Evolutionary conservation across 352 stramenopile species (phyloP), one percentile per base, ranked within the genome.

Genomic region (Phytophthora foliorum): DNA sequence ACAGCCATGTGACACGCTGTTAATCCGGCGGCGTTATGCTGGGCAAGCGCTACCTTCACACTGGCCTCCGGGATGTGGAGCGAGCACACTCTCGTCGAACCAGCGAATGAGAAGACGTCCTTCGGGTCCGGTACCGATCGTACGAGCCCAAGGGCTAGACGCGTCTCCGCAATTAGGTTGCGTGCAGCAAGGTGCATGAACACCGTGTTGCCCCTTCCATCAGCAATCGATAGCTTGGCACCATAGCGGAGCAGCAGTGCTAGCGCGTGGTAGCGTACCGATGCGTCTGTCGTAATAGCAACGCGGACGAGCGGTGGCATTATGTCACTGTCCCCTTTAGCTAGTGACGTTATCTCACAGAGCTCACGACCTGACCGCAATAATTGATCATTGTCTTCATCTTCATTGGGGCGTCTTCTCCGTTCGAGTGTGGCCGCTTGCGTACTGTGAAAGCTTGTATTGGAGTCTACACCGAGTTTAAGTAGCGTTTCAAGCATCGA

Each of bases 1-100:
- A 94, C 74, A n/a, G 79, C 83, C 25, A 90, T 65, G 51, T 93
- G 87, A 27, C 91, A 61, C 1, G 73, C 77, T 0, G 82, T 89
- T 49, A 88, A 68, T 0, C 85, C 83, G 9, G 49, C 31, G 4
- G 61, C 24, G 56, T 92, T 93, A 1, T 60, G 65, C 32, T 83
- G 69, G 0, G 38, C 54, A 13, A 94, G 52, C 6, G 82, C 80
- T 7, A 41, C 16, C 38, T 86, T 86, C 11, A 91, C 60, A 58
- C 86, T 80, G 0, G 36, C 24, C 2, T 74, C 29, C 9, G 80
- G 67, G 16, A 93, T 48, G 45, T 89, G 80, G n/a, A 91, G 61
- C 6, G 78, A 59, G 32, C 77, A 75, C 4, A 81, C 52, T 10
- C 71, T 72, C 10, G 74, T 76, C 10, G 72, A 78, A 19, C 49